phyloP scores from a whole-genome alignment of 257 asterid species.

The Ajuga chamaepitys region DNA sequence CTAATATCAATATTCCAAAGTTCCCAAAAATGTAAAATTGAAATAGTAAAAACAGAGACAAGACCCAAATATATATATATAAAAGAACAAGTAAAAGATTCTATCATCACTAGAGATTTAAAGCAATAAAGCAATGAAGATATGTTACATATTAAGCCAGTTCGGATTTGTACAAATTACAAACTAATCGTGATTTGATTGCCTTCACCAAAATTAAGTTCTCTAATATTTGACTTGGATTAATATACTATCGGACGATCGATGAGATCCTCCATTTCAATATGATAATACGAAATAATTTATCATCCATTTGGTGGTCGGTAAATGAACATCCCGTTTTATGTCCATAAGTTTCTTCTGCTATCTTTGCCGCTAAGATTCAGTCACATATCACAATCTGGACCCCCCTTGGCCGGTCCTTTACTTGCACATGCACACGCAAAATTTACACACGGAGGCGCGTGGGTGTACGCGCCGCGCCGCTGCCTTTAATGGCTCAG shows the following conservation, averaged over 20 bases:
- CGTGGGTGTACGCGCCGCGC: background rate
- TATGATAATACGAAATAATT: too few species aligned
- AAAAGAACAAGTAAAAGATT: too few species aligned
- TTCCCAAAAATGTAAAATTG: too few species aligned
- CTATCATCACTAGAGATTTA: too few species aligned
- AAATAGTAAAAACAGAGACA: too few species aligned
- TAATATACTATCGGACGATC: too few species aligned
- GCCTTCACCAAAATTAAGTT: background rate
- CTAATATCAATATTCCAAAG: too few species aligned
- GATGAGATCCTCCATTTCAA: too few species aligned
- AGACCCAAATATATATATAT: too few species aligned
- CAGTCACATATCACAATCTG: constrained; percentile 1
- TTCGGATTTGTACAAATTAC: background rate
- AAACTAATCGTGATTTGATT: background rate
- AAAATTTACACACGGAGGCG: background rate
- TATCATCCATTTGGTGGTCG: too few species aligned
- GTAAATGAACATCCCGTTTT: too few species aligned
- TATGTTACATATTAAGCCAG: background rate
- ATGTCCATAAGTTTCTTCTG: background rate
- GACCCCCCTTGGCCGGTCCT: constrained; percentile 3
- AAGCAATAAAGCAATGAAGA: constrained; percentile 10
- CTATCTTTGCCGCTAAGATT: constrained; percentile 10
- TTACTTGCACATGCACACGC: background rate
- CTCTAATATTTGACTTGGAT: background rate
- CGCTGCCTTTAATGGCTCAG: background rate